A percentile compares a stretch with the other conserved stretches of the same genome.
Conservation (phyloP, 768 basidiomycete genomes). For the Pisolithus orientalis region DNA sequence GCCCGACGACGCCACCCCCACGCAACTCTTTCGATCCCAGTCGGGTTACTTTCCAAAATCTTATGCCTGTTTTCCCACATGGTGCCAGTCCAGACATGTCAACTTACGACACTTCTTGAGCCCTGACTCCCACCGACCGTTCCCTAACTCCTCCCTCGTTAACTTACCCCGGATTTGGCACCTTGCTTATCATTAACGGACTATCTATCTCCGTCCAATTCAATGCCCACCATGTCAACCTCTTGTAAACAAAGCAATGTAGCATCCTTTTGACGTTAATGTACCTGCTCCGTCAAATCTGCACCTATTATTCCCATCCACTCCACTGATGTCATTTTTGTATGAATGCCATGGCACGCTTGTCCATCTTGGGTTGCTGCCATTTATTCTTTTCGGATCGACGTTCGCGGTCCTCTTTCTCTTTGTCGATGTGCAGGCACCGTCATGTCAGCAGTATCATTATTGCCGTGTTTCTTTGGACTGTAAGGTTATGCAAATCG, state of each 20-base stretch:
- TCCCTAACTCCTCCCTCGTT: conserved; percentile 6
- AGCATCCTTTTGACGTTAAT: conserved; percentile 22
- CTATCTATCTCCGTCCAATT: conserved; percentile 19
- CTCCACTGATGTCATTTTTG: conserved; percentile 14
- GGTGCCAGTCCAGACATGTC: conserved; percentile 11
- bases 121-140: conserved; percentile 2
- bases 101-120: conserved; percentile 4
- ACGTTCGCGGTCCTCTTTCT: no score
- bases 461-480: no score
- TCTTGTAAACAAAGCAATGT: conserved; percentile 14
- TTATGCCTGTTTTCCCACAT: conserved; percentile 53
- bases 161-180: conserved; percentile 9
- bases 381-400: conserved; percentile 11
- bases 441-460: no score
- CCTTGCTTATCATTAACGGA: conserved; percentile 25
- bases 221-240: conserved; percentile 12
- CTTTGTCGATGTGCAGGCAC: no score
- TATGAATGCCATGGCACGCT: conserved; percentile 22
- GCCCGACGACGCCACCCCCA: conserved; percentile 30
- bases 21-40: conserved; percentile 39
- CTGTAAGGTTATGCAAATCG: no score
- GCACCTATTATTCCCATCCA: conserved; percentile 7
- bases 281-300: conserved; percentile 22
- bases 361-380: conserved; percentile 15
- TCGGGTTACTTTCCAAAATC: conserved; percentile 47